Base-by-base conservation (phyloP, 1,284 basidiomycete genomes). In the Trichosporon inkin region DNA sequence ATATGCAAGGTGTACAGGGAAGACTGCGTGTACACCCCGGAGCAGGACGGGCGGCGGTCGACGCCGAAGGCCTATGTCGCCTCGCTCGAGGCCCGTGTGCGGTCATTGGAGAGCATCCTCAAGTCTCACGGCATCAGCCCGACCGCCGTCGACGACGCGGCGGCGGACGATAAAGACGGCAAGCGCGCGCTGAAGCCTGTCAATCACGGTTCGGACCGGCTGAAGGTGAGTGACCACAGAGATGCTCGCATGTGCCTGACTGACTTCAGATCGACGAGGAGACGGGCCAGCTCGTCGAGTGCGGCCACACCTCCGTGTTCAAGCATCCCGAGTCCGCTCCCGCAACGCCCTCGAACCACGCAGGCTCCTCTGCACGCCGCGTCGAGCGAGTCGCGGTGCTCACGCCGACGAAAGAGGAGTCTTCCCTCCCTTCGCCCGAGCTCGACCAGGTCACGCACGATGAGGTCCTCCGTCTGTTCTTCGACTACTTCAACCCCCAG, bases 401-500 rank as follows among this genome's bases (percentile, higher is more conserved):
- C 11, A 39, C 37, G 3, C 53, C 53, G 20, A 16, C 36, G n/a
- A 54, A 37, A 24, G 44, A 49, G 24, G 44, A 49, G 44, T 49
- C 44, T n/a, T 49, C 44, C 35, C 56, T 64, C 3, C 55, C 53
- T 38, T 55, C 55, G 8, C 63, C 63, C 11, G 63, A 64, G 53
- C 60, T 64, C 28, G 61, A 64, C 39, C 39, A 53, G 20, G 56
- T 44, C 19, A 55, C 60, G 14, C 67, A 68, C 54, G 58, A 62
- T 17, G 58, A 64, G 60, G 58, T 68, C 2, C 55, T 68, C 20
- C 53, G 59, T 1, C 55, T 67, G 11, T 68, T 68, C 65, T 68
- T 68, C 41, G 55, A 57, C 24, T 68, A 67, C 60, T 68, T 67
- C 52, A 66, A 68, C 53, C 61, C 62, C 51, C 67, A 67, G 62